These are phyloP conservation scores for Globisporangium acanthophoron DNA, from an alignment of 352 stramenopile genomes.

Conservation along the genomic window DNA sequence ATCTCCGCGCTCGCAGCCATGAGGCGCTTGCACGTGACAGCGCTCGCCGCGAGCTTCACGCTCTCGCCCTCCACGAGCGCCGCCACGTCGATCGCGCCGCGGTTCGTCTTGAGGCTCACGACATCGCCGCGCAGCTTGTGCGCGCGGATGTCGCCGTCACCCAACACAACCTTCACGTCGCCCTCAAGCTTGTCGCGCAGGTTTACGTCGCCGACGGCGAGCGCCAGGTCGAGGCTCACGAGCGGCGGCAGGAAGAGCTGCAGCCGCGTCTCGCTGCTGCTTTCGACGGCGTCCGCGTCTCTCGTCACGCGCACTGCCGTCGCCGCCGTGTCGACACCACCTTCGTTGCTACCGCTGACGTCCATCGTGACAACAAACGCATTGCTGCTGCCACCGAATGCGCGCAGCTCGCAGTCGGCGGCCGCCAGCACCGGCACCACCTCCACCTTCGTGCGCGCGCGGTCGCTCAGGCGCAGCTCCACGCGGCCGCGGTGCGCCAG, in stretches of 20 bases:
- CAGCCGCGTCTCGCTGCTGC: constrained; percentile 8
- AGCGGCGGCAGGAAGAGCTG: constrained; percentile 37
- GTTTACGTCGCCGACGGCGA: constrained; percentile 38
- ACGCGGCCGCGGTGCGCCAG: constrained; percentile 38
- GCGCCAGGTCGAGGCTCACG: constrained; percentile 38
- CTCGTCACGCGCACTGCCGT: constrained; percentile 27
- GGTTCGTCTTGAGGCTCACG: constrained; percentile 63
- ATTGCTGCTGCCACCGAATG: constrained; percentile 4
- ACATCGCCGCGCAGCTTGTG: constrained; percentile 60
- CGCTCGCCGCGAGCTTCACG: constrained; percentile 36
- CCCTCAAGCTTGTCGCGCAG: constrained; percentile 69
- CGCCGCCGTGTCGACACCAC: neutral
- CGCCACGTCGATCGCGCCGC: constrained; percentile 34
- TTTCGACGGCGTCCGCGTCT: constrained; percentile 1
- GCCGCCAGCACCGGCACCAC: constrained; percentile 45
- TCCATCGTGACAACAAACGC: constrained; percentile 17
- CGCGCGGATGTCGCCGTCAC: constrained; percentile 46
- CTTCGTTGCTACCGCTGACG: constrained; percentile 9
- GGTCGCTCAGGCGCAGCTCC: constrained; percentile 35
- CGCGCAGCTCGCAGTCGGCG: constrained; percentile 40
- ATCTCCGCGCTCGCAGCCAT: constrained; percentile 48
- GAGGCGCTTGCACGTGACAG: constrained; percentile 54
- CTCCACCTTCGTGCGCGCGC: constrained; percentile 24
- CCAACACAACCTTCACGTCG: constrained; percentile 55
- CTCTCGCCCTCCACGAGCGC: constrained; percentile 55